Conservation (phyloP, 2,329 filamentous ascomycete species). For the Aspergillus intermedius region DNA sequence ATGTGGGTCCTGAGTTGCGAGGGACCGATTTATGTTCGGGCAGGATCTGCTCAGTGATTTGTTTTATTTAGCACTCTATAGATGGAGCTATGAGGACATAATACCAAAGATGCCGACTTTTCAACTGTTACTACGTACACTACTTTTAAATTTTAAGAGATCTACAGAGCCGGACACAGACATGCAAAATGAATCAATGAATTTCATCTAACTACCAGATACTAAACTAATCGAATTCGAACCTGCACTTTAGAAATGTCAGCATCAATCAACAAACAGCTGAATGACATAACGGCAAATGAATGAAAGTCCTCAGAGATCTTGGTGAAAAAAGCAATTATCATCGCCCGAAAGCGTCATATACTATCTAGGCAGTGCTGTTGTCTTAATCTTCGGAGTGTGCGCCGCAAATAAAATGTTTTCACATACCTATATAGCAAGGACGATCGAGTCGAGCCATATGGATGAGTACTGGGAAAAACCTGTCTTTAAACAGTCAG, state of each 20-base stretch:
- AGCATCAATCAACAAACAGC: conserved; percentile 4
- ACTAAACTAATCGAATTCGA: background rate
- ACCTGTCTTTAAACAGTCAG: conserved; percentile 21
- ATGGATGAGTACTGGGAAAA: background rate
- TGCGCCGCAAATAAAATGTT: conserved; percentile 7
- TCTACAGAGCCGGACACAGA: background rate
- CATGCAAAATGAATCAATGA: background rate
- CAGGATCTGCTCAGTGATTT: background rate
- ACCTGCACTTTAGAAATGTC: background rate
- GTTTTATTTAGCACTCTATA: background rate
- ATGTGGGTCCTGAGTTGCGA: conserved; percentile 73
- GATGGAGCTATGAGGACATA: background rate
- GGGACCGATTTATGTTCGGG: conserved; percentile 30
- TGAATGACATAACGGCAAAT: conserved; percentile 12
- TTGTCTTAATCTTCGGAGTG: conserved; percentile 60
- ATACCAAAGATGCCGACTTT: background rate
- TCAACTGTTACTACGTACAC: no score
- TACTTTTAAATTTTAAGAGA: no score
- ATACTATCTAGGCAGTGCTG: conserved; percentile 61
- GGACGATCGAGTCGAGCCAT: background rate
- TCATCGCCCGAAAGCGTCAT: conserved; percentile 55
- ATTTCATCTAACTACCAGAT: background rate
- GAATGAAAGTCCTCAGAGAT: conserved; percentile 54
- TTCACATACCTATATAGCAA: conserved; percentile 18
- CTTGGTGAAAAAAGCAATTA: conserved; percentile 56